Percentiles rank a stretch among this genome's conserved stretches.
These are phyloP conservation scores for Poa pratensis DNA, from an alignment of 176 grass and related monocot species.

Conservation along the genomic window DNA sequence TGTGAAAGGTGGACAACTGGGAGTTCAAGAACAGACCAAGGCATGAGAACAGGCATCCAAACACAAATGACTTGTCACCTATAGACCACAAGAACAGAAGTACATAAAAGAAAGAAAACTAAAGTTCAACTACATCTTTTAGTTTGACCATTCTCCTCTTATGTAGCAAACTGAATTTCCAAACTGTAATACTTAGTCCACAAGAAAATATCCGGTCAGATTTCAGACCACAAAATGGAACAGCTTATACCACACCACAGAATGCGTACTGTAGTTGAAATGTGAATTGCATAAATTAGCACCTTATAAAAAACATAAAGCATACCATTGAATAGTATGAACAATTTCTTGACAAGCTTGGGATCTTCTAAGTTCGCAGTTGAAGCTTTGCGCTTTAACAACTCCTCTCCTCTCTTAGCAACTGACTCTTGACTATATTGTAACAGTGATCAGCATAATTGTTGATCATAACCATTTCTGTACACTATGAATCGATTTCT, in stretches of 20 bases:
- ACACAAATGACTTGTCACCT: slow-evolving; percentile 9
- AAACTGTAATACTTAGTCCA: background rate
- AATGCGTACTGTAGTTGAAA: slow-evolving; percentile 20
- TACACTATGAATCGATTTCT: slow-evolving; percentile 23
- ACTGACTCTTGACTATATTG: slow-evolving; percentile 81
- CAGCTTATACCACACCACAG: slow-evolving; percentile 12
- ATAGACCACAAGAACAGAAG: background rate
- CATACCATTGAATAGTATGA: slow-evolving; percentile 83
- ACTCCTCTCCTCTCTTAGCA: slow-evolving; percentile 83
- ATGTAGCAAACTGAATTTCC: slow-evolving; percentile 24
- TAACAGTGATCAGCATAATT: slow-evolving; percentile 48
- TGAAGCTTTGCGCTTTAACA: slow-evolving; percentile 78
- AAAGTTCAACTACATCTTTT: slow-evolving; percentile 20
- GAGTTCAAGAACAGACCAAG: background rate
- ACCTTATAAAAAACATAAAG: slow-evolving; percentile 33
- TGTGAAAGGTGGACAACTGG: background rate
- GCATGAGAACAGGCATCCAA: slow-evolving; percentile 20
- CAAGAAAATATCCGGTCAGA: background rate
- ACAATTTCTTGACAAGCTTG: slow-evolving; percentile 75
- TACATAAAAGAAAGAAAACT: slow-evolving; percentile 17
- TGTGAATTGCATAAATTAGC: background rate
- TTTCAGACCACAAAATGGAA: background rate
- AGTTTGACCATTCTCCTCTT: slow-evolving; percentile 14
- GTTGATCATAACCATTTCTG: slow-evolving; percentile 29
- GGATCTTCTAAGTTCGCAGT: slow-evolving; percentile 80